Conservation (phyloP, 2,329 filamentous ascomycete genomes). For the Fusarium beomiforme region DNA sequence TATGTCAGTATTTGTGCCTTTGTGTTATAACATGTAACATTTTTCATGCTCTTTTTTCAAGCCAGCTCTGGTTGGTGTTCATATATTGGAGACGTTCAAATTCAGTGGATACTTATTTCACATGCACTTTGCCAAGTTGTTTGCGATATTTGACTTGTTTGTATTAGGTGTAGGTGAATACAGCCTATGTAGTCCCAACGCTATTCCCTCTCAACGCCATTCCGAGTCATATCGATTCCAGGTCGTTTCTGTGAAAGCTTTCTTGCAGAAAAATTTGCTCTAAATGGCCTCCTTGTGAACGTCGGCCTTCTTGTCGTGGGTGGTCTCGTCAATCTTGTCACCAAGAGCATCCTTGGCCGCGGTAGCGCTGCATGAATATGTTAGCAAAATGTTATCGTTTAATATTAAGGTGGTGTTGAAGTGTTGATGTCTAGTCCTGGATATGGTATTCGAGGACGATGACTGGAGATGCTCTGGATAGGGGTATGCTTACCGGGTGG, state of each 20-base stretch:
- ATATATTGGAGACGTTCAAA: accelerated
- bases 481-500: conserved; percentile 60
- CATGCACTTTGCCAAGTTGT: accelerated
- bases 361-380: conserved; percentile 46
- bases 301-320: conserved; percentile 54
- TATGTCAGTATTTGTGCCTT: too few species aligned
- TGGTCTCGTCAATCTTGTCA: conserved; percentile 58
- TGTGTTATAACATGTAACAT: too few species aligned
- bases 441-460: neutral
- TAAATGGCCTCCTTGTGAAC: conserved; percentile 19
- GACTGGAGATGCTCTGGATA: neutral
- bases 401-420: neutral
- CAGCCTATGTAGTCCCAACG: conserved; percentile 6
- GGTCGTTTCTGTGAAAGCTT: neutral
- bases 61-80: neutral
- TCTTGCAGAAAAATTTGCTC: too few species aligned
- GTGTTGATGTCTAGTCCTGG: neutral
- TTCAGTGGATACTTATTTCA: neutral
- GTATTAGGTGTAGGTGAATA: conserved; percentile 14
- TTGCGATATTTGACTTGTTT: conserved; percentile 3
- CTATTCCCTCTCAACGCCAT: conserved; percentile 21
- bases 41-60: too few species aligned
- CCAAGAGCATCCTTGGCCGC: conserved; percentile 61
- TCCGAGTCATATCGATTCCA: neutral
- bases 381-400: conserved; percentile 39